These are phyloP conservation scores for Phytopythium oedochilum DNA, from an alignment of 352 stramenopile genomes.

Conservation along the genomic window DNA sequence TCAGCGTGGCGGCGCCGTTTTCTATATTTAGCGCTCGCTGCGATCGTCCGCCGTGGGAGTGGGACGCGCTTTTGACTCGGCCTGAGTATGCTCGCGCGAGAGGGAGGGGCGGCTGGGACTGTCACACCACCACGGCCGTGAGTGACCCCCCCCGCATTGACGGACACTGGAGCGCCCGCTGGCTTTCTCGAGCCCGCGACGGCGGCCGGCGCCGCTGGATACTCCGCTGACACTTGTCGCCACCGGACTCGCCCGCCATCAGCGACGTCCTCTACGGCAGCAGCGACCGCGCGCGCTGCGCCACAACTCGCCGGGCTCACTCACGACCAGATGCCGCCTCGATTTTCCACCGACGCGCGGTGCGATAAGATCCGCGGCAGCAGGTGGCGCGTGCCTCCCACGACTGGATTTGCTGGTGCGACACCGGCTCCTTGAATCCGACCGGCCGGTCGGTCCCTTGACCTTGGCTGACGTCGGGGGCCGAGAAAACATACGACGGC, in stretches of 20 bases:
- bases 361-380: constrained; percentile 4
- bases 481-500: not conserved
- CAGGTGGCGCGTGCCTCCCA: not conserved
- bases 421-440: not conserved
- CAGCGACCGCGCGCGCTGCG: too few relatives aligned
- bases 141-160: not conserved
- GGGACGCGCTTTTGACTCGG: not conserved
- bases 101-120: not conserved
- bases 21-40: not conserved
- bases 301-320: too few relatives aligned
- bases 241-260: too few relatives aligned
- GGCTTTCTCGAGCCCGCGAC: not conserved
- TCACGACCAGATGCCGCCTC: not conserved
- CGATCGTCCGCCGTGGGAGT: constrained; percentile 6
- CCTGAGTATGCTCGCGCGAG: not conserved
- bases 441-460: too few relatives aligned
- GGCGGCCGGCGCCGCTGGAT: not conserved
- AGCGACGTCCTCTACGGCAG: too few relatives aligned
- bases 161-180: not conserved
- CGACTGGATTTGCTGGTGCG: too few relatives aligned
- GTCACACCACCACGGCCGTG: not conserved
- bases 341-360: too few relatives aligned
- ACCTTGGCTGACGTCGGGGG: not conserved
- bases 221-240: too few relatives aligned
- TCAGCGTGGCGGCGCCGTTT: constrained; percentile 3